These are phyloP conservation scores for Trichothecium roseum DNA, from an alignment of 2,329 filamentous ascomycete species.

Conservation along the genomic window DNA sequence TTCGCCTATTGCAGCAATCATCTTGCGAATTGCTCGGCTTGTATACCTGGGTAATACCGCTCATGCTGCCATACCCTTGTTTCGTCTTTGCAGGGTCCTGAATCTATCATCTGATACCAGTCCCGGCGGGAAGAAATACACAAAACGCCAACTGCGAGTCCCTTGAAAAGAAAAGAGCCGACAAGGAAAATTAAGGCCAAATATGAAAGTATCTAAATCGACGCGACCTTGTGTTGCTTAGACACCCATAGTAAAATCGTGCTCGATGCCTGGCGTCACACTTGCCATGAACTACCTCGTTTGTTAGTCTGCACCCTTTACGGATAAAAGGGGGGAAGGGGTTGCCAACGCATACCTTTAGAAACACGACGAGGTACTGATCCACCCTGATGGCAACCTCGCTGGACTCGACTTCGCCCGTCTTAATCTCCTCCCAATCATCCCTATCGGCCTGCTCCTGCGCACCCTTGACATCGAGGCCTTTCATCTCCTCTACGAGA, in stretches of 20 bases:
- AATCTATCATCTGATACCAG: no score
- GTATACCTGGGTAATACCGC: no score
- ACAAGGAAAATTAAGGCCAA: no score
- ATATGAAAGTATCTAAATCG: no score
- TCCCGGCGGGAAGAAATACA: no score
- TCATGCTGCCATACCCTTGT: no score
- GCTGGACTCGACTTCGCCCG: conserved; percentile 51
- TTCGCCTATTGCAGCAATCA: no score
- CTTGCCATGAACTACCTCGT: conserved; percentile 60
- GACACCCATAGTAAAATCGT: conserved; percentile 95
- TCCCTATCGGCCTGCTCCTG: conserved; percentile 43
- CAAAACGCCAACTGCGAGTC: no score
- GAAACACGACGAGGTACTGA: conserved; percentile 77
- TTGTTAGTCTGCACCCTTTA: conserved; percentile 8
- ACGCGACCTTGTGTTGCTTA: no score
- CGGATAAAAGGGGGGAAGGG: background rate
- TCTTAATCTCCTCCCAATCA: conserved; percentile 57
- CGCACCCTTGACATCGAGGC: conserved; percentile 45
- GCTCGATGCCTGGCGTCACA: conserved; percentile 93
- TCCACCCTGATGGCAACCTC: conserved; percentile 80
- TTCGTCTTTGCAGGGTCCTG: no score
- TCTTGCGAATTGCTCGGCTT: no score
- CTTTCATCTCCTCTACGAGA: conserved; percentile 69
- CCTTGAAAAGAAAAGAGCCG: no score
- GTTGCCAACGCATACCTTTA: conserved; percentile 52